Evolutionary conservation across 768 basidiomycete genomes (phyloP).

Genomic region (Serendipita sp.): DNA sequence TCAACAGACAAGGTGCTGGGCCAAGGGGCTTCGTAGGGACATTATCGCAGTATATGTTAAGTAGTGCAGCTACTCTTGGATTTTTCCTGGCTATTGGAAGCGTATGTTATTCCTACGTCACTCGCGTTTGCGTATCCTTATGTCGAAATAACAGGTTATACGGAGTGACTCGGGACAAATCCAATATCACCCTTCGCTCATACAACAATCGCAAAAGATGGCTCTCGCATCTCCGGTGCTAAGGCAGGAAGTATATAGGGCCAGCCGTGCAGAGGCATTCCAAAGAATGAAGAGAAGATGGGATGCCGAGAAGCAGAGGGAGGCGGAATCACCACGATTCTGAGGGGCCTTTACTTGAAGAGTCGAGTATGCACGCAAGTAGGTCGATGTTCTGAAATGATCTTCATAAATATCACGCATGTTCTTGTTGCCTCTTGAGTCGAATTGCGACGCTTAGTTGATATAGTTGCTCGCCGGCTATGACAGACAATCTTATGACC

Average conservation of each 20-base stretch:
- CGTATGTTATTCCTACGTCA: slow-evolving; percentile 28
- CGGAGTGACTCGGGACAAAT: slow-evolving; percentile 1
- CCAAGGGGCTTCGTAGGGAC: slow-evolving; percentile 81
- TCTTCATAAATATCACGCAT: neutral
- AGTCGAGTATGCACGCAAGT: too few species aligned
- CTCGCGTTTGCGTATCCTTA: neutral
- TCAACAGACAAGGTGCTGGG: slow-evolving; percentile 65
- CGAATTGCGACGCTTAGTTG: neutral
- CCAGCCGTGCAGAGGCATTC: neutral
- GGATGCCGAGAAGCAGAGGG: neutral
- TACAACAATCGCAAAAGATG: neutral
- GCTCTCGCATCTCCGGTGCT: neutral
- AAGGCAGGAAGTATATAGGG: neutral
- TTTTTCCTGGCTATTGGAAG: slow-evolving; percentile 95
- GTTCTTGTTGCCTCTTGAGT: neutral
- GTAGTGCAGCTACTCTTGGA: slow-evolving; percentile 90
- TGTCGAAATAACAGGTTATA: neutral
- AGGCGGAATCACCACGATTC: neutral
- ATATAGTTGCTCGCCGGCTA: neutral
- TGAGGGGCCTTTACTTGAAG: neutral
- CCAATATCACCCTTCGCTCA: neutral
- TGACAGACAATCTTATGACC: neutral
- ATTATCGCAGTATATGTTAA: slow-evolving; percentile 95
- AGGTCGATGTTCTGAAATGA: too few species aligned
- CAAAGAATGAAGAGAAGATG: neutral